Base-by-base conservation (phyloP, 2,329 filamentous ascomycete genomes). In the Aureobasidium leucospermi region DNA sequence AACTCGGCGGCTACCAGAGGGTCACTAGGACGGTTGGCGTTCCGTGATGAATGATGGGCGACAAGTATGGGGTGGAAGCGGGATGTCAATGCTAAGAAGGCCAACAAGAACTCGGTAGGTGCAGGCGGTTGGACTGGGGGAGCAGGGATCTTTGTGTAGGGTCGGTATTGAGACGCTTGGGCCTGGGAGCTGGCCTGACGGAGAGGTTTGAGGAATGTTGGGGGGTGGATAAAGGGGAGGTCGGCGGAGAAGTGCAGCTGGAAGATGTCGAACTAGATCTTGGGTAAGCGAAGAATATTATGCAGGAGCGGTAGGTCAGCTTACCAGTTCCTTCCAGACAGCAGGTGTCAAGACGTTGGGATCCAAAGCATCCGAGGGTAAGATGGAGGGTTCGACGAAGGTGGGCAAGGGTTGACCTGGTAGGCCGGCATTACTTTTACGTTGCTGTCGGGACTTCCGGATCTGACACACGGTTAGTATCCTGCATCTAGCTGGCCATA, bases 201-300 rank as follows among this genome's bases (percentile, higher is more conserved):
- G 8, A 80, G 73, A 61, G 79, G 78, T 49, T 76, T 74, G 58
- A 81, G 71, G 64, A 89, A 82, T 0, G 82, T 86, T 2, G 83
- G 80, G 5, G 85, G 75, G 67, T 90, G 87, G 7, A 90, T 70
- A 66, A 90, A 90, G 0, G 87, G 84, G 41, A 90, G 78, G 67
- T 90, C 87, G 1, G 86, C 85, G 0, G 85, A 84, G 68, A 86
- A 90, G 68, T 90, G 86, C 43, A 85, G 76, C 65, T 86, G 84
- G 70, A 86, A 90, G 31, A 89, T 82, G 65, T 83, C 82, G 65
- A 88, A 86, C 69, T 77, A 53, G 7, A 19, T 48, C 42, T 13
- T 41, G 10, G 29, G 42, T 65, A 62, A 67, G 65, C 62, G 63
- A 61, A 32, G 29, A 11, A 41, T 43, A 45, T n/a, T 19, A 11